Conservation (phyloP, 352 stramenopile species). For the Phytopythium chamaehyphon region DNA sequence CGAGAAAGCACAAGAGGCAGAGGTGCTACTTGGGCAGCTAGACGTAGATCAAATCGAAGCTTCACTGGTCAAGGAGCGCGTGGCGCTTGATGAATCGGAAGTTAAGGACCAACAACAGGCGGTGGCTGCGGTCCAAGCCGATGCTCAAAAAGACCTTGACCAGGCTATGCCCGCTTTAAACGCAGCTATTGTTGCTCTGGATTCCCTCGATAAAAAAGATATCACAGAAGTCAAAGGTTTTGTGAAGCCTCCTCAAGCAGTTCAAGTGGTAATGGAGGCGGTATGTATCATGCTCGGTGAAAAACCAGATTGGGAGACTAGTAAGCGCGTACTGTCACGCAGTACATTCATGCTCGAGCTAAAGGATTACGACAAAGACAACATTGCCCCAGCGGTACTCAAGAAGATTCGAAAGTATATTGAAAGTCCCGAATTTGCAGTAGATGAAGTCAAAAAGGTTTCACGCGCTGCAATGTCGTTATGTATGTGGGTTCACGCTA, state of each 20-base stretch:
- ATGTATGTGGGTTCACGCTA: slow-evolving; percentile 86
- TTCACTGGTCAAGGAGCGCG: slow-evolving; percentile 35
- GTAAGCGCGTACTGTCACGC: slow-evolving; percentile 71
- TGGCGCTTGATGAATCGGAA: slow-evolving; percentile 49
- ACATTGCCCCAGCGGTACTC: slow-evolving; percentile 50
- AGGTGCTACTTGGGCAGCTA: slow-evolving; percentile 56
- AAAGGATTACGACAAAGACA: slow-evolving; percentile 86
- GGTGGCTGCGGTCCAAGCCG: slow-evolving; percentile 53
- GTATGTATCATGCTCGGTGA: slow-evolving; percentile 87
- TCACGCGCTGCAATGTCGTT: slow-evolving; percentile 77
- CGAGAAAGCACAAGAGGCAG: slow-evolving; percentile 57
- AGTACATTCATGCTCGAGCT: slow-evolving; percentile 78
- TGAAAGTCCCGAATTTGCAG: slow-evolving; percentile 73
- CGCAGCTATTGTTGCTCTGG: slow-evolving; percentile 64
- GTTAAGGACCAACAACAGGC: slow-evolving; percentile 68
- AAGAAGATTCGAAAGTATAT: slow-evolving; percentile 83
- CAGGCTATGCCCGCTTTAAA: slow-evolving; percentile 69
- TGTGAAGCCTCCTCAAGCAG: slow-evolving; percentile 75
- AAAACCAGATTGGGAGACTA: slow-evolving; percentile 82
- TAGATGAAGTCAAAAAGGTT: slow-evolving; percentile 83
- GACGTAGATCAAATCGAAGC: slow-evolving; percentile 60
- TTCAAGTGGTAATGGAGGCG: slow-evolving; percentile 85
- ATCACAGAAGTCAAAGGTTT: slow-evolving; percentile 87
- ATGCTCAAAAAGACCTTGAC: slow-evolving; percentile 75
- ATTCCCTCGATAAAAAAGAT: slow-evolving; percentile 84